A percentile compares a stretch with the other conserved stretches of the same genome.
Conservation (phyloP, 306 rosid species). For the Aeschynomene evenia region DNA sequence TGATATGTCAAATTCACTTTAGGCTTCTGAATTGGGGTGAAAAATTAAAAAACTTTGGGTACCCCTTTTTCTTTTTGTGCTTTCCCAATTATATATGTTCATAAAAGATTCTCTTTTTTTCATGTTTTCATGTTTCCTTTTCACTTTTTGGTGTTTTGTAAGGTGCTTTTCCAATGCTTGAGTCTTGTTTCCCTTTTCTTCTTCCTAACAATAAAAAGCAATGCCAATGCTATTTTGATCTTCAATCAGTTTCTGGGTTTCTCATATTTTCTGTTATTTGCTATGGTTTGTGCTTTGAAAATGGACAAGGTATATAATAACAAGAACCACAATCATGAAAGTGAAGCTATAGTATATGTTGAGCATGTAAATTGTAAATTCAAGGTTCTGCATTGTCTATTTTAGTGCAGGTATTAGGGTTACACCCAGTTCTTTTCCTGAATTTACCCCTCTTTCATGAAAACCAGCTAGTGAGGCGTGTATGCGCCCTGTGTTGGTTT, state of each 20-base stretch:
- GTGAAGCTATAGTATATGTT: neutral
- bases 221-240: neutral
- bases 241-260: neutral
- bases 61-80: conserved; percentile 13
- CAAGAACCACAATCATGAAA: neutral
- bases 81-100: neutral
- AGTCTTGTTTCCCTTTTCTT: neutral
- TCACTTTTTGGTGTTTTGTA: conserved; percentile 1
- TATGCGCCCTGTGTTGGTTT: neutral
- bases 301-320: neutral
- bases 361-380: conserved; percentile 7
- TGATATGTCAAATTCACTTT: conserved; percentile 10
- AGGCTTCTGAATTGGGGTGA: neutral
- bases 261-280: neutral
- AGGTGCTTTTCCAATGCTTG: neutral
- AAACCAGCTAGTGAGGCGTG: neutral
- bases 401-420: neutral
- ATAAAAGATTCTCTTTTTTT: neutral
- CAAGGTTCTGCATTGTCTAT: neutral
- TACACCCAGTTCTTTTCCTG: neutral
- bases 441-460: neutral
- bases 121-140: neutral
- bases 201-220: neutral
- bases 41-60: neutral
- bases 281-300: conserved; percentile 13